Percentiles rank a stretch among this genome's conserved stretches.
These are phyloP conservation scores for Paramecium pentaurelia DNA, from an alignment of 73 alveolate species.

Conservation along the genomic window DNA sequence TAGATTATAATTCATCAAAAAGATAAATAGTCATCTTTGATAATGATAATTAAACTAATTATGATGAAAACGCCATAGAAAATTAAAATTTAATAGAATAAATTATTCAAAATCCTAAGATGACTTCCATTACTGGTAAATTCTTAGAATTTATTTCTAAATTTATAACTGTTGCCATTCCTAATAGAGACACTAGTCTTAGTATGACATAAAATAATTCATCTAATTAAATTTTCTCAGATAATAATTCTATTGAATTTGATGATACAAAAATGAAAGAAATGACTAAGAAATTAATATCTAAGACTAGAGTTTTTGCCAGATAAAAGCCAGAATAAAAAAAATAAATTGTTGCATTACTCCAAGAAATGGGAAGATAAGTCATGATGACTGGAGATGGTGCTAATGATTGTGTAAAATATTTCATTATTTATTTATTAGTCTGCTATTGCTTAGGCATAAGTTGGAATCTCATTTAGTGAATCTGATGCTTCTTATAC, in stretches of 20 bases:
- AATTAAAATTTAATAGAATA: background rate
- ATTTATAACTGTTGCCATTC: background rate
- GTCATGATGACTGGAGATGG: constrained; percentile 64
- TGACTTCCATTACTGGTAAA: constrained; percentile 9
- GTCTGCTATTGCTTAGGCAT: constrained; percentile 54
- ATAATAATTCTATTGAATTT: background rate
- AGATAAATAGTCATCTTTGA: background rate
- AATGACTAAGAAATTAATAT: background rate
- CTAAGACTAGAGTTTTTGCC: constrained; percentile 50
- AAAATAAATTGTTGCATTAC: constrained; percentile 20
- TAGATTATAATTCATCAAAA: background rate
- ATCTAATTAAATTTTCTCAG: background rate
- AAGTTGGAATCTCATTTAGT: constrained; percentile 55
- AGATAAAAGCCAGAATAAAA: constrained; percentile 55
- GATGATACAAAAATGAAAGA: constrained; percentile 22
- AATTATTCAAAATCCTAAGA: background rate
- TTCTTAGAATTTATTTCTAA: background rate
- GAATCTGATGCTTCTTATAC: constrained; percentile 59
- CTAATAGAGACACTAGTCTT: background rate
- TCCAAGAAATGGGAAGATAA: background rate
- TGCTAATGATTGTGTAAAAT: constrained; percentile 60
- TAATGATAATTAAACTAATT: background rate
- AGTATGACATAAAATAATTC: background rate
- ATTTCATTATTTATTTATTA: background rate
- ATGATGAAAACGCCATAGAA: background rate